phyloP scores from a whole-genome alignment of 352 stramenopile species.

The Phytophthora rubi region DNA sequence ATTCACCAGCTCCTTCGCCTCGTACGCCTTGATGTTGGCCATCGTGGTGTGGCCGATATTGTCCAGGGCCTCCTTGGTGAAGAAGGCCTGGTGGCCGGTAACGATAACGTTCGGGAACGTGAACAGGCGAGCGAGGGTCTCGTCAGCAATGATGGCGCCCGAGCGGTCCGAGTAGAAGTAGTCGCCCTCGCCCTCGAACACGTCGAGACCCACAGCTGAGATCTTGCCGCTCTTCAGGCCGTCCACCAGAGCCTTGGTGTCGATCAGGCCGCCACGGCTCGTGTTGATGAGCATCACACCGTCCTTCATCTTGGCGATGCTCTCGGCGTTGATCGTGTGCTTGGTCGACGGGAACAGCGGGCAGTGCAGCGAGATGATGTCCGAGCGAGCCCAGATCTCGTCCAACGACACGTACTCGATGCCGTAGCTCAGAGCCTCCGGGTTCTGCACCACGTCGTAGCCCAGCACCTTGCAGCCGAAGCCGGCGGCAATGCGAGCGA shows the following conservation, averaged over 20 bases:
- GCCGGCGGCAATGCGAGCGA: no score
- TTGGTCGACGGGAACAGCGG: slow-evolving; percentile 83
- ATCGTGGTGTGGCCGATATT: slow-evolving; percentile 81
- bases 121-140: slow-evolving; percentile 75
- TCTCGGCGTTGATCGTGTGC: slow-evolving; percentile 85
- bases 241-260: slow-evolving; percentile 82
- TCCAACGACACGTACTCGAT: slow-evolving; percentile 58
- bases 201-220: slow-evolving; percentile 80
- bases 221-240: slow-evolving; percentile 86
- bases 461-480: slow-evolving; percentile 63
- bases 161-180: slow-evolving; percentile 86
- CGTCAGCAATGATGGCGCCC: slow-evolving; percentile 68
- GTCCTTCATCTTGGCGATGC: slow-evolving; percentile 89
- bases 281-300: slow-evolving; percentile 93
- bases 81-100: slow-evolving; percentile 84
- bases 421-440: slow-evolving; percentile 43
- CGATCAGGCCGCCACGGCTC: slow-evolving; percentile 85
- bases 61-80: slow-evolving; percentile 76
- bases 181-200: slow-evolving; percentile 85
- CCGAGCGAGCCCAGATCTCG: slow-evolving; percentile 65
- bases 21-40: slow-evolving; percentile 73
- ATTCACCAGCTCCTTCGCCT: slow-evolving; percentile 54
- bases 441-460: slow-evolving; percentile 71
- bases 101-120: slow-evolving; percentile 87
- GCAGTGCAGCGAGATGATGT: slow-evolving; percentile 91